Evolutionary conservation across 1,284 basidiomycete genomes (phyloP), one percentile per base, ranked within the genome.

Genomic region (Ganoderma meredithae): DNA sequence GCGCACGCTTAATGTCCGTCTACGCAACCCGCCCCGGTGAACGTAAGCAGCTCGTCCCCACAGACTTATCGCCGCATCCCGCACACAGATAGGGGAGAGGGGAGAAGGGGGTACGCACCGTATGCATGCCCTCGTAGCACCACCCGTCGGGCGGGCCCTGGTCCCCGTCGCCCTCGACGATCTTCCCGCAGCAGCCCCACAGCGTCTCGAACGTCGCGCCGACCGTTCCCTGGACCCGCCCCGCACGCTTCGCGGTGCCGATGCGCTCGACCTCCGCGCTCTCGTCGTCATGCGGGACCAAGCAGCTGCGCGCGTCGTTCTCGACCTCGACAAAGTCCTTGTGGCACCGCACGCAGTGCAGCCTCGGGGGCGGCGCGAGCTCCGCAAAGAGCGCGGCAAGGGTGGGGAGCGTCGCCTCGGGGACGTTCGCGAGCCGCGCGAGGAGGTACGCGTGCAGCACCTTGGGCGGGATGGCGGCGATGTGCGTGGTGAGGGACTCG

Each of bases 111-210:
- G 39, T 33, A 83, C 88, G 69, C 66, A 91, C 91, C 12, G 92
- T 93, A 76, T 94, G 92, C 75, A 84, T 86, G 4, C 92, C 92
- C 78, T 94, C 91, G 72, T 92, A 94, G 74, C 92, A 94, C 91
- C 90, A 94, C 0, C 92, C 92, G 76, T 93, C 91, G 1, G 92
- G 92, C 2, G 92, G 92, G 0, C 92, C 92, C 80, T 90, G 89
- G 71, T 91, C 90, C 0, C 92, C 92, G 71, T 91, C 88, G 1
- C 92, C 92, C 58, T 92, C 87, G 12, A 88, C 88, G 0, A 85
- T 88, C 75, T 85, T 83, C 8, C 86, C 90, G 76, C 92, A 94
- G 78, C 92, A 94, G 4, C 85, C 86, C 85, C 87, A 94, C 1
- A 89, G 79, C 0, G 86, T 88, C 76, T 88, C 85, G 69, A 84